Evolutionary conservation across 2,329 filamentous ascomycete genomes (phyloP), one percentile per base, ranked within the genome.

Genomic region (Alternaria gansuensis): DNA sequence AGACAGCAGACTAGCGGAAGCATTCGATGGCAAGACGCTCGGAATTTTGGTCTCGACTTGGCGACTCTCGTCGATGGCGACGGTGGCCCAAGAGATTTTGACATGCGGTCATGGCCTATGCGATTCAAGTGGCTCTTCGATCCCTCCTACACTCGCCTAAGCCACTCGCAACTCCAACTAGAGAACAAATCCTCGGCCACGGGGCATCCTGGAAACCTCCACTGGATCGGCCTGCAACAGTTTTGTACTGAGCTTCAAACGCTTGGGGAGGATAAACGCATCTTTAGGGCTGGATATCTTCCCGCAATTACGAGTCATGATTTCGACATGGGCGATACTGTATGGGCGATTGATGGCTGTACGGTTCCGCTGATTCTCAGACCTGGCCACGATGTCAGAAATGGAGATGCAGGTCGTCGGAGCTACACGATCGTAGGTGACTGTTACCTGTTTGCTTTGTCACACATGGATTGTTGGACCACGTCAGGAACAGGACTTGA

Each of bases 301-400:
- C 58, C 59, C 2, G 61, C 51, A 2, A 37, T 59, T 14, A 51
- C 54, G 7, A 51, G 40, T 6, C 31, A 51, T 4, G 36, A 48
- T 4, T 62, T 64, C 26, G 28, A 53, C 5, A 26, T 46, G 14
- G 59, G 61, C 39, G 61, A 64, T 23, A 59, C 34, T 10, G 61
- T 64, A 17, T 64, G 59, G 51, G 61, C 61, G 8, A 11, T 64
- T 17, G 58, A 64, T 31, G 61, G 61, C 11, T 62, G 58, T 10
- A 43, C 43, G 6, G 31, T 53, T 9, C 59, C 55, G 5, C 52
- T 64, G 1, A 56, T 64, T 13, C 61, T 64, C 21, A 44, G 61
- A 26, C 7, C 24, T 7, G 26, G 44, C 9, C 1, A n/a, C 2
- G 2, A 14, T 7, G 5, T 4, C 0, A 3, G 2, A 9, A 11